Percentiles rank a stretch among this genome's conserved stretches.
Conservation (phyloP, 2,329 filamentous ascomycete species). For the Ascocoryne sarcoides region DNA sequence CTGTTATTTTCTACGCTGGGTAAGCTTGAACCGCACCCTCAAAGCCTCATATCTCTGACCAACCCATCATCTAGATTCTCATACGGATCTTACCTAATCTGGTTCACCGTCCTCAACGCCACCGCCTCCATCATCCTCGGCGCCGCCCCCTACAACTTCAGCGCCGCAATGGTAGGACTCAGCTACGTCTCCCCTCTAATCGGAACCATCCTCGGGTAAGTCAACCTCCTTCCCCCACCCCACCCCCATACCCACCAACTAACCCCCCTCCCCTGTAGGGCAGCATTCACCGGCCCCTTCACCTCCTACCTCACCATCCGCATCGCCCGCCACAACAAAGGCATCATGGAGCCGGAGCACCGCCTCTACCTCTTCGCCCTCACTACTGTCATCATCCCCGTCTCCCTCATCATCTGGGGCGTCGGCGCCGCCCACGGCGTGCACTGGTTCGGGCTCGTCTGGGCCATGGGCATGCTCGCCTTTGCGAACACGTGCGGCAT, state of each 20-base stretch:
- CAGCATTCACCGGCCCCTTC: no score
- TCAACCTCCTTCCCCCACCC: no score
- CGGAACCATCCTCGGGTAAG: not conserved
- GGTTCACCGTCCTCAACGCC: conserved; percentile 31
- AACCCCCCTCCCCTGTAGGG: no score
- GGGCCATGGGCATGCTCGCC: conserved; percentile 37
- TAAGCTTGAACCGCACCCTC: no score
- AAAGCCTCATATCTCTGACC: no score
- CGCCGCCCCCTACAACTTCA: conserved; percentile 29
- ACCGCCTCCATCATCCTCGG: conserved; percentile 29
- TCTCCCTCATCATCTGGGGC: conserved; percentile 38
- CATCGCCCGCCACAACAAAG: not conserved
- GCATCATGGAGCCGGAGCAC: not conserved
- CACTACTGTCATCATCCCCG: conserved; percentile 30
- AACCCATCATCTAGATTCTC: no score
- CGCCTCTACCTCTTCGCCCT: not conserved
- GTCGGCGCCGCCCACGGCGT: conserved; percentile 37
- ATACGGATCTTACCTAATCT: conserved; percentile 30
- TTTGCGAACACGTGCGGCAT: conserved; percentile 28
- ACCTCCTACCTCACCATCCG: not conserved
- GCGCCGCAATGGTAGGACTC: conserved; percentile 26
- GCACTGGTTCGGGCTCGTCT: conserved; percentile 35
- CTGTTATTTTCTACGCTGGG: conserved; percentile 28
- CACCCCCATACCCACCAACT: no score
- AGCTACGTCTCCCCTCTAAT: not conserved